phyloP scores from a whole-genome alignment of 1,284 basidiomycete genomes.

The Ustilago esculenta region DNA sequence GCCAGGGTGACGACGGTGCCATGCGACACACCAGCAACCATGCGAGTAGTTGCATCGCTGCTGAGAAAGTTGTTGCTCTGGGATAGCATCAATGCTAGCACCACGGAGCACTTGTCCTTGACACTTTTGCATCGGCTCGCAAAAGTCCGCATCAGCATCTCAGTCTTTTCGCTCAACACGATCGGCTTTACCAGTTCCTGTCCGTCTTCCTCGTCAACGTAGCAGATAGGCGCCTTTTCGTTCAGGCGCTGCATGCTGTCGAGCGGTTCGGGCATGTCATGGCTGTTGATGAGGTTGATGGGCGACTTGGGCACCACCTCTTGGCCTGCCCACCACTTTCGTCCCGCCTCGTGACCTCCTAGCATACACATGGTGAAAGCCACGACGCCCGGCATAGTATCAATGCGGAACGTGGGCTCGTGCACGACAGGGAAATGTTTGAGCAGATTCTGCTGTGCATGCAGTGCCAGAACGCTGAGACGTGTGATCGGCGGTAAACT shows the following conservation, averaged over 20 bases:
- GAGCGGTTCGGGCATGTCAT: constrained; percentile 5
- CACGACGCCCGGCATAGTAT: constrained; percentile 54
- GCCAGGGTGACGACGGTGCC: constrained; percentile 49
- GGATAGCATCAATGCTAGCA: constrained; percentile 57
- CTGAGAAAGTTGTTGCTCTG: constrained; percentile 55
- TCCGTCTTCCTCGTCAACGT: constrained; percentile 56
- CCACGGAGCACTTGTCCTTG: constrained; percentile 55
- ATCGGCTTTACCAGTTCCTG: constrained; percentile 58
- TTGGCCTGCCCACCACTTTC: constrained; percentile 60
- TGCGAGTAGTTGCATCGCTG: constrained; percentile 43
- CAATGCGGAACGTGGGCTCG: constrained; percentile 60
- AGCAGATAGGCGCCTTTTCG: constrained; percentile 18
- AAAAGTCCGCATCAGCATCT: constrained; percentile 57
- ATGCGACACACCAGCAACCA: constrained; percentile 48
- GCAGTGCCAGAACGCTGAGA: constrained; percentile 55
- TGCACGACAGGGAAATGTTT: constrained; percentile 60
- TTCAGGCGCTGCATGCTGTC: constrained; percentile 6
- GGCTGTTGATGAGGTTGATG: constrained; percentile 35
- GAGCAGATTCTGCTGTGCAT: constrained; percentile 58
- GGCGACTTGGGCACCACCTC: constrained; percentile 53
- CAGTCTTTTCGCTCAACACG: constrained; percentile 58
- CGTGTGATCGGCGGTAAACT: constrained; percentile 51
- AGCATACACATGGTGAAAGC: constrained; percentile 60
- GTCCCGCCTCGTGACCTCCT: constrained; percentile 52
- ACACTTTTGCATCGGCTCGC: constrained; percentile 45